Conservation (phyloP, 257 asterid genomes). For the Nicotiana paniculata region DNA sequence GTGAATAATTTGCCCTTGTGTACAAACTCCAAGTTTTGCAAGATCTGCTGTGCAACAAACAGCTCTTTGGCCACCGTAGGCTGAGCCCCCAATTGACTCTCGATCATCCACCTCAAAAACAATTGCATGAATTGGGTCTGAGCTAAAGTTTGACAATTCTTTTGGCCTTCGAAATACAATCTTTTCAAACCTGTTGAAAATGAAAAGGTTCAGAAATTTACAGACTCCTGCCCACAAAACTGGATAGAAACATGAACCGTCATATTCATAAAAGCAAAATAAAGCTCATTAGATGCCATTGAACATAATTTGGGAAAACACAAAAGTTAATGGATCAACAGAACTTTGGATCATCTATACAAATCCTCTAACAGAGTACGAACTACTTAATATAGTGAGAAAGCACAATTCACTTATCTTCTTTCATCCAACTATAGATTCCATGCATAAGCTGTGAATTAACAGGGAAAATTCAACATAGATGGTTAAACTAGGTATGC, state of each 20-base stretch:
- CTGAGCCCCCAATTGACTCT: slow-evolving; percentile 86
- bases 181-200: slow-evolving; percentile 61
- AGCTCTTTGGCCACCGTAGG: slow-evolving; percentile 96
- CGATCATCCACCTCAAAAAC: slow-evolving; percentile 91
- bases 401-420: background rate
- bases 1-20: slow-evolving; percentile 68
- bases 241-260: background rate
- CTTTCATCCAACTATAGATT: background rate
- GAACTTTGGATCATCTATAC: background rate
- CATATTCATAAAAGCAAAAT: background rate
- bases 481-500: background rate
- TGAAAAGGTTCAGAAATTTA: background rate
- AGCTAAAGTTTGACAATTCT: slow-evolving; percentile 68
- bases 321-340: background rate
- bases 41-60: slow-evolving; percentile 87
- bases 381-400: background rate
- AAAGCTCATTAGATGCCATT: background rate
- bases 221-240: background rate
- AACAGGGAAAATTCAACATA: background rate
- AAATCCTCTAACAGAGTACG: background rate
- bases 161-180: slow-evolving; percentile 64
- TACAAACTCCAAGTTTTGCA: slow-evolving; percentile 91
- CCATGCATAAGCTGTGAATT: background rate
- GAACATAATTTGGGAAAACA: background rate
- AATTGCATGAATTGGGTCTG: slow-evolving; percentile 60